Evolutionary conservation across 2,329 filamentous ascomycete species (phyloP).

Genomic region (Cadophora malorum): DNA sequence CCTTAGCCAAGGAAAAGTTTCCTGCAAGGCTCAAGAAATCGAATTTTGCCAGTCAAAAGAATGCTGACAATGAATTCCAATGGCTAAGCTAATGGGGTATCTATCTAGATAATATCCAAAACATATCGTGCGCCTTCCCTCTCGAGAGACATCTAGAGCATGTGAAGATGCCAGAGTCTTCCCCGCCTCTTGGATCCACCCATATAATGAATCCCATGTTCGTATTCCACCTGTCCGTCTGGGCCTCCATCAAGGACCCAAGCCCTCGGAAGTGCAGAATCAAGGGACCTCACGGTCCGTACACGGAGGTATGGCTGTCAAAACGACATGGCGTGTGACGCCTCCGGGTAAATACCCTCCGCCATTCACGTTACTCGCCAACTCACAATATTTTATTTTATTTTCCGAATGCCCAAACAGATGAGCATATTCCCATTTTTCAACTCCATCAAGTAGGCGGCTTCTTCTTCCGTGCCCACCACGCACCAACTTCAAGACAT

Average conservation of each 20-base stretch:
- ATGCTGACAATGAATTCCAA: neutral
- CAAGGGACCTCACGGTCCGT: conserved; percentile 21
- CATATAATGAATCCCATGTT: conserved; percentile 3
- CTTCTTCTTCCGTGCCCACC: conserved; percentile 86
- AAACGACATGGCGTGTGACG: conserved; percentile 24
- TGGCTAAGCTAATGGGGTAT: neutral
- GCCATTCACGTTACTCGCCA: conserved; percentile 9
- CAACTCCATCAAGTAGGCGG: conserved; percentile 44
- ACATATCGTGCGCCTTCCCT: neutral
- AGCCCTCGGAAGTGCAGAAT: neutral
- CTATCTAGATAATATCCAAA: neutral
- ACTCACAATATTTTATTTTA: conserved; percentile 6
- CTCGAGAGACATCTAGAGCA: neutral
- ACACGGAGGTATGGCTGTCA: conserved; percentile 9
- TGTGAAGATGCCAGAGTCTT: conserved; percentile 2
- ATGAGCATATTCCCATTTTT: neutral
- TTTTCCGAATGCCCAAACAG: conserved; percentile 8
- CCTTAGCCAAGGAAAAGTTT: too few relatives aligned
- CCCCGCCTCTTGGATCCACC: neutral
- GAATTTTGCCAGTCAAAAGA: too few relatives aligned
- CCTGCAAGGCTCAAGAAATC: too few relatives aligned
- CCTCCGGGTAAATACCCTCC: conserved; percentile 21
- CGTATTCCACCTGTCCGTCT: conserved; percentile 11
- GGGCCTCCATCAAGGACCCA: neutral
- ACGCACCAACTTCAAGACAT: conserved; percentile 85